Percentiles rank a stretch among this genome's conserved stretches.
Evolutionary conservation across 2,329 filamentous ascomycete genomes (phyloP).

Genomic region (Trichophyton verrucosum): DNA sequence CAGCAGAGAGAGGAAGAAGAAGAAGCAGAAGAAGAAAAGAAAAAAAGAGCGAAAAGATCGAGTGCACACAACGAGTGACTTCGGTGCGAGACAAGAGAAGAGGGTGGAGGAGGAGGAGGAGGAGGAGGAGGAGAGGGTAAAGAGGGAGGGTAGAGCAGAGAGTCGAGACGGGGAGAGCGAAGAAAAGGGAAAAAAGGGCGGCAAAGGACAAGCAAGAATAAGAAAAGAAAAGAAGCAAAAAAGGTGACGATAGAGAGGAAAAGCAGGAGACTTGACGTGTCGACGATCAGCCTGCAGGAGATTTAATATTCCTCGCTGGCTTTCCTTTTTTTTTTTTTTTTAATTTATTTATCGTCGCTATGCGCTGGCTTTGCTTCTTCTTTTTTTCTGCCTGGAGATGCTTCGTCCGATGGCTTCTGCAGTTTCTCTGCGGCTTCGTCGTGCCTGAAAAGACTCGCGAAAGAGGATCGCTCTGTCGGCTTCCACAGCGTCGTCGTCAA

Average conservation of each 20-base stretch:
- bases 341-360: background rate
- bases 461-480: too few species aligned
- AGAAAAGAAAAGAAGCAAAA: background rate
- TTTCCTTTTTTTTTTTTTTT: background rate
- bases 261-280: conserved; percentile 1
- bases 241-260: background rate
- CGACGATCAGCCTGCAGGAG: conserved; percentile 1
- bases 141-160: background rate
- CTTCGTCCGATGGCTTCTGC: too few species aligned
- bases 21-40: background rate
- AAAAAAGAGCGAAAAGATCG: background rate
- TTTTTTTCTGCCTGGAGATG: background rate
- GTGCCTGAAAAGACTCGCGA: too few species aligned
- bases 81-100: background rate
- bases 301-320: background rate
- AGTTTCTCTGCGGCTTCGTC: too few species aligned
- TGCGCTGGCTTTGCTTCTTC: background rate
- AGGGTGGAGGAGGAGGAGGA: too few species aligned
- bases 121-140: background rate
- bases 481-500: too few species aligned
- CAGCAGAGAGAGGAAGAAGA: background rate
- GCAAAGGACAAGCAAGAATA: background rate
- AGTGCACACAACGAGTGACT: background rate
- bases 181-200: background rate
- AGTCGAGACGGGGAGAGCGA: background rate